Base-by-base conservation (phyloP, 2,329 filamentous ascomycete species). In the Intubia oerlemansii region DNA sequence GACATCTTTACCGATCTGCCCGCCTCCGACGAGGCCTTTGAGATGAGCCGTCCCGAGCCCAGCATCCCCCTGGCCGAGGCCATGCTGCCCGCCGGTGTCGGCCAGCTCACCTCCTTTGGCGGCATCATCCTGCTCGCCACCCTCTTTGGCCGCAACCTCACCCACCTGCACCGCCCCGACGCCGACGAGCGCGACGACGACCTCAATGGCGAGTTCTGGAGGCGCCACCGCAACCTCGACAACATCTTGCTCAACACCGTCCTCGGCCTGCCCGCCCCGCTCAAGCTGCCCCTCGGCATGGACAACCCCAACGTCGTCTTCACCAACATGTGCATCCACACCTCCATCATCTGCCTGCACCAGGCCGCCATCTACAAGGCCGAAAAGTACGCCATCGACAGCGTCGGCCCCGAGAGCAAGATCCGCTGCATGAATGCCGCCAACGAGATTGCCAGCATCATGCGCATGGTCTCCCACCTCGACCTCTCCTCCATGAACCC, bases 311-410 rank as follows among this genome's bases (percentile, higher is more conserved):
- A 93, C 38, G 70, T 85, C 30, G 70, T 95, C 5, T 95, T 93
- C 46, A 70, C 78, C 32, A 95, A 95, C 42, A 92, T 98, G 81
- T 82, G 79, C 44, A 81, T 98, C 18, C 84, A 95, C 46, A 92
- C 88, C 0, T 91, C 84, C 1, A 82, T 81, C 2, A 95, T 98
- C 30, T 95, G 85, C 47, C 57, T 98, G n/a, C 88, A 98, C 44
- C 88, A 98, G 52, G 88, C 85, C 3, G 88, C 88, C 16, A 95
- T 98, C 13, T 93, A 85, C 61, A 95, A 93, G 47, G 82, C 84
- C 0, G 85, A 95, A 42, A 88, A 82, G 51, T 76, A 92, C 48
- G 66, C 70, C 30, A 55, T 93, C 35, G 56, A 64, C 2, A 72
- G 75, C 12, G 73, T 93, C 26, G 73, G 78, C 37, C 70, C 77